Evolutionary conservation across 2,329 filamentous ascomycete genomes (phyloP), one percentile per base, ranked within the genome.

Genomic region (Aureobasidium sp.): DNA sequence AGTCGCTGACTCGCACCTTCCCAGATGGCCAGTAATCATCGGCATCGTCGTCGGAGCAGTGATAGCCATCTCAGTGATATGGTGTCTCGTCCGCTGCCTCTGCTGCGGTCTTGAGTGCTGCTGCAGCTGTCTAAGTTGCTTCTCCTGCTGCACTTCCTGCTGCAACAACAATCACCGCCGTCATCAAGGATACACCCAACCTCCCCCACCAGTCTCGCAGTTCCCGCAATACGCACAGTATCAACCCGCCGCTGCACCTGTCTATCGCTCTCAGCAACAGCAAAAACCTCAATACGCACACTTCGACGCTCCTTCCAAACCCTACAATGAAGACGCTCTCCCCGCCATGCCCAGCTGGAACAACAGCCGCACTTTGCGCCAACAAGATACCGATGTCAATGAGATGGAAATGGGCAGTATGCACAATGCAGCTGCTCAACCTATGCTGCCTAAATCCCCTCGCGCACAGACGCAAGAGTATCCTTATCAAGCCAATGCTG

Each of bases 311-410:
- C 73, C 76, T 10, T 77, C 79, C 69, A 80, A 83, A 69, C 73
- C 74, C 2, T 76, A 78, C 37, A 83, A 87, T 63, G 89, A 90
- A 42, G 93, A 97, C 71, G 81, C 90, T 1, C 78, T 97, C 2
- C 93, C 93, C 1, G 83, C 83, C 11, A 97, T 97, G 93, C 93
- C 93, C 1, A 91, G 83, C 63, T 97, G 92, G 92, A 86, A 90
- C 21, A 79, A 80, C 10, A 86, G 90, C 0, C 78, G 78, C 27
- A 88, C 83, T 63, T 86, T 85, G 64, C 87, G 87, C 71, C 82
- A 96, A 7, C 77, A 86, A 63, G 73, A 89, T 13, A 11, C 30
- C 9, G 81, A 81, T 16, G 82, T 96, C 21, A 21, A 21, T 21
- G 21, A 21, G 21, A 21, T 21, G 59, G 91, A 96, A 72, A 80